Conservation (phyloP, 2,329 filamentous ascomycete species). For the Malbranchea zuffiana region DNA sequence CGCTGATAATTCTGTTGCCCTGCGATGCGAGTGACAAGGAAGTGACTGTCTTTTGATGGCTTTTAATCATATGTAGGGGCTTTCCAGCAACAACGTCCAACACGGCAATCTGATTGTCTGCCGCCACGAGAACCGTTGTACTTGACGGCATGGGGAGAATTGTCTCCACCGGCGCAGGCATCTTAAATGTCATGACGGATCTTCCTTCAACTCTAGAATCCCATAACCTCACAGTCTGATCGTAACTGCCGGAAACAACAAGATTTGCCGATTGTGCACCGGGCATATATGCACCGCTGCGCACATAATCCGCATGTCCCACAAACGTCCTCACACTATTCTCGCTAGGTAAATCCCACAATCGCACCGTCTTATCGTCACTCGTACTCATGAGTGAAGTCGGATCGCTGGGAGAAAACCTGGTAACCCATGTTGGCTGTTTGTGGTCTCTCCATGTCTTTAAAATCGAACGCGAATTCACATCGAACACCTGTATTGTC, state of each 20-base stretch:
- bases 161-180: conserved; percentile 75
- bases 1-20: conserved; percentile 70
- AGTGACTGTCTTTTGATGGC: conserved; percentile 97
- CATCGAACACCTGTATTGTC: conserved; percentile 89
- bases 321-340: conserved; percentile 65
- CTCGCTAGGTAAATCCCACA: conserved; percentile 86
- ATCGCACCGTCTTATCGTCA: conserved; percentile 81
- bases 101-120: conserved; percentile 78
- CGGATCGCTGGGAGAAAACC: conserved; percentile 80
- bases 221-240: conserved; percentile 87
- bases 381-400: conserved; percentile 80
- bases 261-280: conserved; percentile 52
- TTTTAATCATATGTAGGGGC: conserved; percentile 74
- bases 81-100: conserved; percentile 86
- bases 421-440: conserved; percentile 84
- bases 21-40: conserved; percentile 71
- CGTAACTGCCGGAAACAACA: conserved; percentile 84
- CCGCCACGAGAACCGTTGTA: conserved; percentile 73
- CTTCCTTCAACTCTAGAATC: conserved; percentile 63
- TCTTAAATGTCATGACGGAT: conserved; percentile 87
- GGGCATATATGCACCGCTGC: conserved; percentile 76
- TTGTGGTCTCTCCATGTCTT: conserved; percentile 93
- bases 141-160: conserved; percentile 81
- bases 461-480: conserved; percentile 76
- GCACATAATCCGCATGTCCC: conserved; percentile 87